A percentile compares a stretch with the other conserved stretches of the same genome.
Evolutionary conservation across 2,329 filamentous ascomycete species (phyloP).

Genomic region (Aspergillus sp.): DNA sequence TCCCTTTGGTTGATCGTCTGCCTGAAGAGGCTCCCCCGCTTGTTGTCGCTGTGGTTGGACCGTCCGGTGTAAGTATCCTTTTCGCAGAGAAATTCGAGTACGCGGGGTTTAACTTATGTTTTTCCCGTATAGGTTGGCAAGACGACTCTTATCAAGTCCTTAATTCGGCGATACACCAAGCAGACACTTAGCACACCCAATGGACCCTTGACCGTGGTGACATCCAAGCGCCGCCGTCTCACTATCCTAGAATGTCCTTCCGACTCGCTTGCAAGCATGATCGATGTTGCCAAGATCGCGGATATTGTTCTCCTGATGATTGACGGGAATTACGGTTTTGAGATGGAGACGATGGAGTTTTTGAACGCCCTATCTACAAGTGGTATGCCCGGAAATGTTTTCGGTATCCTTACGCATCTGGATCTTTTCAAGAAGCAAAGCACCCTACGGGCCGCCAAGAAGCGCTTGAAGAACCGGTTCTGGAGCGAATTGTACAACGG

Average conservation of each 20-base stretch:
- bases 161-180: slow-evolving; percentile 92
- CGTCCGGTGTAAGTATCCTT: slow-evolving; percentile 69
- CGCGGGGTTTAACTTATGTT: background rate
- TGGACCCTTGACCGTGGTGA: slow-evolving; percentile 92
- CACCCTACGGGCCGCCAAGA: slow-evolving; percentile 88
- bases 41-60: slow-evolving; percentile 90
- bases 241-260: slow-evolving; percentile 97
- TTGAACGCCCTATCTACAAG: slow-evolving; percentile 89
- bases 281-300: slow-evolving; percentile 94
- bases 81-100: background rate
- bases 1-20: slow-evolving; percentile 91
- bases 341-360: slow-evolving; percentile 99
- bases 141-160: slow-evolving; percentile 90
- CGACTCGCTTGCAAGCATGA: slow-evolving; percentile 90
- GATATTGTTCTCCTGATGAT: slow-evolving; percentile 98
- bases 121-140: slow-evolving; percentile 63
- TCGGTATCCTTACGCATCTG: slow-evolving; percentile 93
- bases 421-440: slow-evolving; percentile 95
- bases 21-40: slow-evolving; percentile 94
- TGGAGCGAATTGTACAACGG: slow-evolving; percentile 98
- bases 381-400: slow-evolving; percentile 98
- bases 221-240: slow-evolving; percentile 89
- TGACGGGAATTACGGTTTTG: slow-evolving; percentile 96
- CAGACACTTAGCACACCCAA: slow-evolving; percentile 87
- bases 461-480: slow-evolving; percentile 89